Percentiles rank a stretch among this genome's conserved stretches.
Conservation (phyloP, 768 basidiomycete species). For the Clitopilus passeckerianus region DNA sequence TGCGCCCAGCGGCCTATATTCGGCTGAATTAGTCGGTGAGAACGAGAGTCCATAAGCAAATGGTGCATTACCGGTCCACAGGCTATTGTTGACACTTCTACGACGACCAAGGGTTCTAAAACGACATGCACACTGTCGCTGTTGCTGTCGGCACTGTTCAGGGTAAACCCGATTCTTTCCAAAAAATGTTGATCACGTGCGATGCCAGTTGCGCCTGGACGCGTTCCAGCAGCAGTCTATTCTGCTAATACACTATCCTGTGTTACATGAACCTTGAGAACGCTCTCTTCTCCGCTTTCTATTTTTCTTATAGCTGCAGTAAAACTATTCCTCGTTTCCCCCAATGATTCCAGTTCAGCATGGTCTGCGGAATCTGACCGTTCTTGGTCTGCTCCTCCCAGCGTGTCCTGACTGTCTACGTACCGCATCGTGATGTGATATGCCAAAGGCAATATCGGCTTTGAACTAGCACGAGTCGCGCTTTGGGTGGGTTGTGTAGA, state of each 20-base stretch:
- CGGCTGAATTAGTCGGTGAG: neutral
- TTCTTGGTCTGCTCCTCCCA: neutral
- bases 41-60: neutral
- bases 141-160: neutral
- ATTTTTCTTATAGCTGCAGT: neutral
- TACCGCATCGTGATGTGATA: conserved; percentile 13
- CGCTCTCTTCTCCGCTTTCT: neutral
- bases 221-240: conserved; percentile 7
- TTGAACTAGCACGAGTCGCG: conserved; percentile 1
- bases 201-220: neutral
- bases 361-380: neutral
- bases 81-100: neutral
- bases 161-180: neutral
- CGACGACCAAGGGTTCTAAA: neutral
- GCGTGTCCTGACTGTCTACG: neutral
- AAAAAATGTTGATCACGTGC: neutral
- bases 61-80: conserved; percentile 6
- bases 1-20: conserved; percentile 3
- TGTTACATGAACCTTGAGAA: conserved; percentile 4
- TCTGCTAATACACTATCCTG: conserved; percentile 1
- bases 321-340: neutral
- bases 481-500: conserved; percentile 7
- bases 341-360: neutral
- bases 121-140: neutral
- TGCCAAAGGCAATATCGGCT: conserved; percentile 7